A percentile compares a stretch with the other conserved stretches of the same genome.
Conservation (phyloP, 345 rosid genomes). For the Pistacia integerrima region DNA sequence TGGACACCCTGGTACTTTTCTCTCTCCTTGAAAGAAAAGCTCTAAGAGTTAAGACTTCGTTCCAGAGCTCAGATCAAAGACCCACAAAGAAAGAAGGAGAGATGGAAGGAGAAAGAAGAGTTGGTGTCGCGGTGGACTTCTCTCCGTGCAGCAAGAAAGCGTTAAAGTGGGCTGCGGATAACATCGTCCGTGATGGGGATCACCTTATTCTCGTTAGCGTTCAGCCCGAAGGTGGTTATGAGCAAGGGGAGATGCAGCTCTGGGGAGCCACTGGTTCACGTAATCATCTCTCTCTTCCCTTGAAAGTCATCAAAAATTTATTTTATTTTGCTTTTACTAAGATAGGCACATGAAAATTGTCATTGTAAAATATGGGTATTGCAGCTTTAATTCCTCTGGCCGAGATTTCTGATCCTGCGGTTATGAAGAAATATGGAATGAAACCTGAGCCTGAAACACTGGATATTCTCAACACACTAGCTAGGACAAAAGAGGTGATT, state of each 20-base stretch:
- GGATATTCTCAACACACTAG: slow-evolving; percentile 61
- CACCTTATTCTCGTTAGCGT: slow-evolving; percentile 70
- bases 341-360: no score
- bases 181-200: slow-evolving; percentile 77
- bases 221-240: slow-evolving; percentile 57
- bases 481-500: slow-evolving; percentile 54
- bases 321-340: no score
- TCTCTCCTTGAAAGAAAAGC: neutral
- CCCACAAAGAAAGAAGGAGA: slow-evolving; percentile 2
- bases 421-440: slow-evolving; percentile 75
- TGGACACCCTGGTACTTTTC: no score
- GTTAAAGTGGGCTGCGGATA: slow-evolving; percentile 81
- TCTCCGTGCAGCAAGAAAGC: slow-evolving; percentile 85
- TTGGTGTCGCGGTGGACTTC: slow-evolving; percentile 91
- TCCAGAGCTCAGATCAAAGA: neutral
- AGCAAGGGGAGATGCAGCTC: slow-evolving; percentile 87
- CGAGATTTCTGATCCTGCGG: slow-evolving; percentile 57
- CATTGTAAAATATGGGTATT: neutral
- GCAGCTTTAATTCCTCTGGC: slow-evolving; percentile 73
- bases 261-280: slow-evolving; percentile 92
- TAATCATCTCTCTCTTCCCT: slow-evolving; percentile 19
- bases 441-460: slow-evolving; percentile 73
- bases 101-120: slow-evolving; percentile 61
- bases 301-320: no score
- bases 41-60: neutral